Percentiles rank a stretch among this genome's conserved stretches.
Conservation (phyloP, 345 rosid genomes). For the Leavenworthia alabamica region DNA sequence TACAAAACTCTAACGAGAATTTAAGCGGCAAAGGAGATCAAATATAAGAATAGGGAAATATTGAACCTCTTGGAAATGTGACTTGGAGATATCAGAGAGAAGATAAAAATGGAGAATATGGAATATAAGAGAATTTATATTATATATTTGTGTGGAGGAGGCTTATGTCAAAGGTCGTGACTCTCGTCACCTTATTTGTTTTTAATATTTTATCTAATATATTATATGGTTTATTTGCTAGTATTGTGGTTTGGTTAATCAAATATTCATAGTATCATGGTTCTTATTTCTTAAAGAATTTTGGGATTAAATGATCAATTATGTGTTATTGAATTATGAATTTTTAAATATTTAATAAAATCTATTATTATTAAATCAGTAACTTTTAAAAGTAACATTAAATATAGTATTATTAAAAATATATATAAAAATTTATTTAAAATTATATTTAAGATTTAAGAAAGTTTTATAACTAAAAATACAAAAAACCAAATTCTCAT, state of each 20-base stretch:
- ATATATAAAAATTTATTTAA: too few species aligned
- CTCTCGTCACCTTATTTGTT: slow-evolving; percentile 10
- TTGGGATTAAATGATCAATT: too few species aligned
- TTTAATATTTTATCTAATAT: background rate
- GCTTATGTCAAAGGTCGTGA: slow-evolving; percentile 28
- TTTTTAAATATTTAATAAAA: too few species aligned
- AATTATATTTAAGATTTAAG: too few species aligned
- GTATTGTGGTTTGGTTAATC: slow-evolving; percentile 1
- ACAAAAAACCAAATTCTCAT: too few species aligned
- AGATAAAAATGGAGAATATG: slow-evolving; percentile 10
- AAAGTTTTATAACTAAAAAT: too few species aligned
- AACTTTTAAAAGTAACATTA: too few species aligned
- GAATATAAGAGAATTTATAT: background rate
- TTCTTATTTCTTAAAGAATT: too few species aligned
- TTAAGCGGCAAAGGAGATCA: background rate
- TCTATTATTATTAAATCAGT: too few species aligned
- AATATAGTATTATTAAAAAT: too few species aligned
- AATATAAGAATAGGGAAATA: background rate
- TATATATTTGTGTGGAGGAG: background rate
- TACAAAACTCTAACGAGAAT: background rate
- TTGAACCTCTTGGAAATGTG: slow-evolving; percentile 23
- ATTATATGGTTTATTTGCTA: background rate
- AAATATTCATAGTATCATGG: too few species aligned
- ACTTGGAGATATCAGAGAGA: slow-evolving; percentile 9
- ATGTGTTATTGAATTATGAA: too few species aligned